Evolutionary conservation across 352 stramenopile species (phyloP), one percentile per base, ranked within the genome.

Genomic region (Phytophthora syringae): DNA sequence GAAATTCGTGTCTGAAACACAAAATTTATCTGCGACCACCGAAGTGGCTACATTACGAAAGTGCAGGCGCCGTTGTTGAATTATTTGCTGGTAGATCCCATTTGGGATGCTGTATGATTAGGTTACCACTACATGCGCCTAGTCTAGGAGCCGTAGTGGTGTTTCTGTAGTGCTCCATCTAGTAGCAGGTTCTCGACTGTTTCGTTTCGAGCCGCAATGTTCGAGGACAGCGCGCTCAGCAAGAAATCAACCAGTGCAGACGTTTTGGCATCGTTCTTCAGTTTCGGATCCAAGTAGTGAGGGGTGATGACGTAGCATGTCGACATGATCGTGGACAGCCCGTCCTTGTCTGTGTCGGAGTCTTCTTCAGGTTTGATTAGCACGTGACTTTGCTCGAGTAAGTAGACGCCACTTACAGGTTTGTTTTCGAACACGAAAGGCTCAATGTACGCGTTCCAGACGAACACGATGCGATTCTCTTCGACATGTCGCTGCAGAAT

Each of bases 361-460:
- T 65, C n/a, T 21, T 74, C 24, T 57, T 54, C 53, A 36, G 63
- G 76, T 50, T 80, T 77, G 25, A 89, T 67, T 21, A 90, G 58
- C 42, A 90, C 77, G 60, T 86, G 86, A 24, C 79, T 79, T 21
- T 82, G 72, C 43, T 90, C 77, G 0, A 71, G 60, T n/a, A 88
- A 77, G 42, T 71, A 74, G 20, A 81, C 57, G 4, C 75, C 77
- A 7, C 68, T 58, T 7, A 86, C 56, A 0, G 62, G 70, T 42
- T 84, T 60, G 27, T 75, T 62, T 15, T 70, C 60, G 67, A 89
- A 88, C 58, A 80, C 71, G 37, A 84, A 60, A 5, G 82, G 79
- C 36, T 89, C 67, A 48, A 86, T 77, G 60, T 74, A 76, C 12
- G 76, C 67, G 25, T 68, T 76, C 79, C 79, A 90, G 22, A 87